These are phyloP conservation scores for Apiotrichum domesticum DNA, from an alignment of 1,284 basidiomycete genomes.

Conservation along the genomic window DNA sequence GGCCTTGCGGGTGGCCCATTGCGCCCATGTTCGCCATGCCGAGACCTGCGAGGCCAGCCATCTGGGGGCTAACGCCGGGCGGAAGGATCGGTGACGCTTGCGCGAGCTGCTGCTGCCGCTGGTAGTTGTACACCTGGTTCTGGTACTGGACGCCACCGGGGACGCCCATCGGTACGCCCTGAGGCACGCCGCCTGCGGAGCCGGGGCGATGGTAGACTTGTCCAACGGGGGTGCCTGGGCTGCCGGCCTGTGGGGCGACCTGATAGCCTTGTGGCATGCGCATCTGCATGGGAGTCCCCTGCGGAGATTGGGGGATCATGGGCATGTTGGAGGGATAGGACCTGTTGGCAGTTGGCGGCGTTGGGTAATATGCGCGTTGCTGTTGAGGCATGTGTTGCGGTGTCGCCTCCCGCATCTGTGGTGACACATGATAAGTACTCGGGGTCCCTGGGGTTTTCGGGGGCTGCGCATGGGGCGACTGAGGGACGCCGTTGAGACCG, in stretches of 20 bases:
- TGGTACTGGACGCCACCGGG: background rate
- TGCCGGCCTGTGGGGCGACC: too few relatives aligned
- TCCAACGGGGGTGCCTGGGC: too few relatives aligned
- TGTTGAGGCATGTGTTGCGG: slow-evolving; percentile 3
- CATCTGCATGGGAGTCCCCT: background rate
- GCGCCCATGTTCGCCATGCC: too few relatives aligned
- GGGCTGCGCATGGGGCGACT: slow-evolving; percentile 5
- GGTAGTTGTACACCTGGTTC: background rate
- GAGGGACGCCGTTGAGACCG: slow-evolving; percentile 8
- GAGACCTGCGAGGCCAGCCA: too few relatives aligned
- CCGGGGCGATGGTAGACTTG: too few relatives aligned
- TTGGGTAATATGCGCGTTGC: background rate
- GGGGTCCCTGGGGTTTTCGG: slow-evolving; percentile 8
- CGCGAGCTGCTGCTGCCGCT: background rate
- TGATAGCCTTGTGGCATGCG: background rate
- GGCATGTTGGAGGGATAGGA: too few relatives aligned
- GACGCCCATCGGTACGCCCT: too few relatives aligned
- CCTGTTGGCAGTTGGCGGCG: too few relatives aligned
- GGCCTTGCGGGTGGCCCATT: background rate
- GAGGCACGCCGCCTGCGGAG: too few relatives aligned
- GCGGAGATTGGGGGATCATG: background rate
- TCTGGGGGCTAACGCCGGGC: too few relatives aligned
- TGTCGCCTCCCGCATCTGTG: slow-evolving; percentile 15
- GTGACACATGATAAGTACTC: slow-evolving; percentile 3
- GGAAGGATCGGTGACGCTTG: background rate